Conservation (phyloP, 1,139 yeast species). For the Maudiozyma humilis region DNA sequence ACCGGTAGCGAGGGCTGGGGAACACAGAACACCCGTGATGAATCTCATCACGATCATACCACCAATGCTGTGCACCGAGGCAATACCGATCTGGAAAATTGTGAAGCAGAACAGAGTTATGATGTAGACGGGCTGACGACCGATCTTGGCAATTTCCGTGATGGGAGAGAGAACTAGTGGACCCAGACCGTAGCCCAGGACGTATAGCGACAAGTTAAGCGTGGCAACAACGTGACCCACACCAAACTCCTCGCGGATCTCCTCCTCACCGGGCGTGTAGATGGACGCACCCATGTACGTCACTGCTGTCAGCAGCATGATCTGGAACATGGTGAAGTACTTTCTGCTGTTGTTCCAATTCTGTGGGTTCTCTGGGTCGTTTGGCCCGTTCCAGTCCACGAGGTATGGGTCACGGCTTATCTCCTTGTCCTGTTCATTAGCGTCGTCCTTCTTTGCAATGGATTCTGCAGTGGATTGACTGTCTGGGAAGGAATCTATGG, state of each 20-base stretch:
- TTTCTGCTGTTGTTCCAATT: conserved; percentile 52
- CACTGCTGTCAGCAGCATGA: too few relatives aligned
- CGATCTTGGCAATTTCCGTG: too few relatives aligned
- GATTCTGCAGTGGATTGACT: neutral
- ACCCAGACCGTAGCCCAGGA: conserved; percentile 51
- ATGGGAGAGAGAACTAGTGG: conserved; percentile 49
- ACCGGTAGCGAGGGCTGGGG: conserved; percentile 52
- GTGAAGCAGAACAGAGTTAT: too few relatives aligned
- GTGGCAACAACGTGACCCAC: conserved; percentile 17
- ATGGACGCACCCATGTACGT: conserved; percentile 57
- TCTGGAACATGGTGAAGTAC: too few relatives aligned
- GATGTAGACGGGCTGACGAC: too few relatives aligned
- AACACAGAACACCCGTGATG: conserved; percentile 45
- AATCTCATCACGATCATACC: conserved; percentile 44
- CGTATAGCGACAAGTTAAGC: conserved; percentile 21
- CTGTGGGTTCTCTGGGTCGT: conserved; percentile 50
- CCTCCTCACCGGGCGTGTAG: conserved; percentile 44
- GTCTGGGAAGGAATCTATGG: neutral
- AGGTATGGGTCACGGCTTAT: conserved; percentile 43
- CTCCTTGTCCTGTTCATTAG: neutral
- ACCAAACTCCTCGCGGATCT: conserved; percentile 11
- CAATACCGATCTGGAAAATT: too few relatives aligned
- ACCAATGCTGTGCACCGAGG: conserved; percentile 43
- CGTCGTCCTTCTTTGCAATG: neutral
- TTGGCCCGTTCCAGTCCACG: conserved; percentile 21